Conservation (phyloP, 2,329 filamentous ascomycete species). For the Cladosporium sp. region DNA sequence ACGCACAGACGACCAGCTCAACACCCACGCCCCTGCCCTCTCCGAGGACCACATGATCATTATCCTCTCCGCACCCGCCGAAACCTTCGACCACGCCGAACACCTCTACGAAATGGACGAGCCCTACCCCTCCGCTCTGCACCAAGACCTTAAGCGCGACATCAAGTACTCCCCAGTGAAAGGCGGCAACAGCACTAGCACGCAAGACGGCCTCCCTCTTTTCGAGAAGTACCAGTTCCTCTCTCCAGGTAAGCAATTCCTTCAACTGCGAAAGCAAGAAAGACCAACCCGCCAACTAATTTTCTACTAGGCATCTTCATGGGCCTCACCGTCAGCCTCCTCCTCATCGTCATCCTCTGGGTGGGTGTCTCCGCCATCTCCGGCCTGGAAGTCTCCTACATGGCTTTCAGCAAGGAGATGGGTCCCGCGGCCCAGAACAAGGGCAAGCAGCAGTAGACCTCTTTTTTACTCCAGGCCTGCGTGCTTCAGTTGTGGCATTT, state of each 20-base stretch:
- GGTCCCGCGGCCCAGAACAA: conserved; percentile 75
- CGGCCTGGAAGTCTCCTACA: conserved; percentile 84
- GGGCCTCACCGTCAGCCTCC: conserved; percentile 64
- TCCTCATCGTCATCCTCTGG: conserved; percentile 72
- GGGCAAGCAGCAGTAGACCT: conserved; percentile 59
- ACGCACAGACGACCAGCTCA: not conserved
- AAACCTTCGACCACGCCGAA: not conserved
- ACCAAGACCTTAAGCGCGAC: conserved; percentile 71
- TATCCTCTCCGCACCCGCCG: conserved; percentile 8
- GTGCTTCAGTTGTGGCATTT: too few relatives aligned
- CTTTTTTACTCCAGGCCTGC: too few relatives aligned
- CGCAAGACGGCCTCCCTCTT: conserved; percentile 47
- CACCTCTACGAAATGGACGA: conserved; percentile 60
- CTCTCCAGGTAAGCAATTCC: conserved; percentile 69
- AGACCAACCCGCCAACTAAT: not conserved
- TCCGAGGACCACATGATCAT: conserved; percentile 13
- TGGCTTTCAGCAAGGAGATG: conserved; percentile 94
- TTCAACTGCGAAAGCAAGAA: not conserved
- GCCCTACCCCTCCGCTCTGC: conserved; percentile 57
- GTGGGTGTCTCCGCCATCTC: conserved; percentile 71
- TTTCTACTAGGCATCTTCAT: conserved; percentile 72
- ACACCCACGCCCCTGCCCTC: not conserved
- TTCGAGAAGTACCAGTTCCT: conserved; percentile 97
- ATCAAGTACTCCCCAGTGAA: conserved; percentile 32
- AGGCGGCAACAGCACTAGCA: conserved; percentile 13